Base-by-base conservation (phyloP, 2,329 filamentous ascomycete species). In the Aspergillus neotritici region DNA sequence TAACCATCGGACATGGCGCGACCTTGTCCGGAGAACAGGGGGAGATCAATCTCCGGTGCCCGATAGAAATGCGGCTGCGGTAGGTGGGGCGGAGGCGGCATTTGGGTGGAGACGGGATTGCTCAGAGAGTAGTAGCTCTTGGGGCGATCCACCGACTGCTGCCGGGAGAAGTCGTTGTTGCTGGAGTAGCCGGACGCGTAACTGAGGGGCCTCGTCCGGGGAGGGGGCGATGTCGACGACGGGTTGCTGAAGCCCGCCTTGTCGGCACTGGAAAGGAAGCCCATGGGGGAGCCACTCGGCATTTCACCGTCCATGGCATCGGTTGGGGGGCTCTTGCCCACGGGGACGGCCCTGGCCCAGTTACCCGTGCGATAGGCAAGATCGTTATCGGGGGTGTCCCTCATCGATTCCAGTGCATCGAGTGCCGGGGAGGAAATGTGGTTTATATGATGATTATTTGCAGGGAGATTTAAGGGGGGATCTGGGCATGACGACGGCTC, bases 1-100 rank as follows among this genome's bases (percentile, higher is more conserved):
- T 86, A 87, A 34, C 83, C 80, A 3, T 63, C 58, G 13, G 46
- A 43, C 1, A 45, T 31, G 4, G 51, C 13, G 30, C 57, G 53
- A 32, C 39, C 53, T 31, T 58, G 59, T 14, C 42, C 54, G 12
- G 62, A 51, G n/a, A 58, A 49, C 12, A 54, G 57, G 5, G 73
- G 70, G 32, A 80, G 72, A 53, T 91, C 84, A 28, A 90, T 73
- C 51, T 90, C 84, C 1, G 86, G 84, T 0, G 81, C 76, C 34
- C 82, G 78, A 61, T 88, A 89, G 63, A 86, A 91, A 66, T 90
- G 86, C 13, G 85, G 67, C 63, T 90, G 86, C 1, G 82, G 77
- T 46, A 87, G 79, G 60, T 90, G 86, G 3, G 86, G 85, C 8
- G 84, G 76, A 3, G 84, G 21, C 6, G 21, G 83, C 17, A 61